Evolutionary conservation across 1,139 yeast species (phyloP), one percentile per base, ranked within the genome.

Genomic region (Candida freyschussii): DNA sequence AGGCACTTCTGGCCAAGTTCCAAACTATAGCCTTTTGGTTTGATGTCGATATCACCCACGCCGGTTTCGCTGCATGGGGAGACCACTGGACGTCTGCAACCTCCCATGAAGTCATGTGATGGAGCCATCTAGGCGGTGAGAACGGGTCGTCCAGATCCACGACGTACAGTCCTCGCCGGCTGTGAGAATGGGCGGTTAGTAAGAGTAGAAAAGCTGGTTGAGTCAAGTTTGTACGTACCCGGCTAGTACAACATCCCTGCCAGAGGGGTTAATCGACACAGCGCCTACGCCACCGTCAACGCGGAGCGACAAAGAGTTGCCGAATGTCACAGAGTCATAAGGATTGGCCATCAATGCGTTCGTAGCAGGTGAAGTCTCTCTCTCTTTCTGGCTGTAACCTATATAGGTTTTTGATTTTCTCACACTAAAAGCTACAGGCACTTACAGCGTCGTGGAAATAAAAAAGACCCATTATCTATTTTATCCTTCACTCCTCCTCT

Each of bases 81-180:
- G 94, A 85, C 97, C 98, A 91, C 56, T 91, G 97, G 1, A 89
- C 96, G 55, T 91, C 96, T 0, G 98, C 96, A 2, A 91, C 98
- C 57, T 91, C 97, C 98, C 98, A 93, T 1, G 95, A 79, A 0
- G 97, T 89, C 20, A 78, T 69, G 53, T 91, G 96, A 37, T 80
- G 94, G 17, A 91, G 69, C 87, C 94, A 85, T 39, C 98, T 64
- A 0, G 98, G 98, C 1, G 95, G 87, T 1, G 93, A 78, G 58
- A 86, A 89, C 1, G 97, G 97, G 56, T 91, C 96, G 50, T 91
- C 96, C 29, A 91, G 59, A 57, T 91, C 97, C n/a, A 91, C 79
- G 29, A 91, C 77, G 53, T 79, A 84, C 13, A 91, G 65, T 0
- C 98, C 98, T 39, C 81, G 69, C 33, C 96, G 72, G 7, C 75